Conservation (phyloP, 306 rosid species). For the Dryas octopetala region DNA sequence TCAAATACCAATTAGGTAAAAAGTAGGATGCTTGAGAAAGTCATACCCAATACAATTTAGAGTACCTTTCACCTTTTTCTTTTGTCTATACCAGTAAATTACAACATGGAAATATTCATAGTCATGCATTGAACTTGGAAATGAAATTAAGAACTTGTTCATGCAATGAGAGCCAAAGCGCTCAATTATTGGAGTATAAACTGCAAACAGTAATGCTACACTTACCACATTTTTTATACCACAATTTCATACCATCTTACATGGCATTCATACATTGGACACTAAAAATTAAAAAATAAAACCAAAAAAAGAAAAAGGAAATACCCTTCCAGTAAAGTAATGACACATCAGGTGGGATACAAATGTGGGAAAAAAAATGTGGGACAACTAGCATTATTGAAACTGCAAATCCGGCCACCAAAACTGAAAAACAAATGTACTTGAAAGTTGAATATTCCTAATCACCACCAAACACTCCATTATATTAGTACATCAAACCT, state of each 20-base stretch:
- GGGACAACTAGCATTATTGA: no score
- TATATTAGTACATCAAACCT: background rate
- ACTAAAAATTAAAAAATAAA: no score
- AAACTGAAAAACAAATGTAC: background rate
- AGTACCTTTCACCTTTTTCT: background rate
- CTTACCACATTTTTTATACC: no score
- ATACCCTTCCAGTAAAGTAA: no score
- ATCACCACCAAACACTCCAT: constrained; percentile 8
- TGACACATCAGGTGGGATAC: no score
- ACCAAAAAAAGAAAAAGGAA: no score
- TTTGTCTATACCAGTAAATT: background rate
- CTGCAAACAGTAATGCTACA: no score
- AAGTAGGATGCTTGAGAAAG: background rate
- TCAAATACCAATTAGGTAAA: background rate
- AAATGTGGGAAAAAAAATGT: no score
- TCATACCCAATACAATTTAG: background rate
- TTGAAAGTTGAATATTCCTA: background rate
- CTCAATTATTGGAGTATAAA: background rate
- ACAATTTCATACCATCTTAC: no score
- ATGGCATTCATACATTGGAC: no score
- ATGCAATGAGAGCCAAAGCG: background rate
- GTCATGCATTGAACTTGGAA: background rate
- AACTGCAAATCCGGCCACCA: background rate
- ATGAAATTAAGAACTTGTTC: no score
- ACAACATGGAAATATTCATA: background rate